Evolutionary conservation across 2,329 filamentous ascomycete species (phyloP), one percentile per base, ranked within the genome.

Genomic region (Shiraia sp.): DNA sequence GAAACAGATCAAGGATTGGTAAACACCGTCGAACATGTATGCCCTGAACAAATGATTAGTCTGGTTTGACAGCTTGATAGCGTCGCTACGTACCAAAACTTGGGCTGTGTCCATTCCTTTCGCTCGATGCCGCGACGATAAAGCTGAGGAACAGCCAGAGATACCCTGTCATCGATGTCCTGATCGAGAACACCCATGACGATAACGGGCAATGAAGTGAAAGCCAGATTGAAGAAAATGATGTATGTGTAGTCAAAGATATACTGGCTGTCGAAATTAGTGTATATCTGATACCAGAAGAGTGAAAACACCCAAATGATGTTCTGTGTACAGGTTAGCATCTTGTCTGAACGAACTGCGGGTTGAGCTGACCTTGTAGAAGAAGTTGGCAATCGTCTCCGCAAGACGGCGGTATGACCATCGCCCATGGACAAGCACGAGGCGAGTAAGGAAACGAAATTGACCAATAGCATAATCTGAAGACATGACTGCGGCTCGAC

Each of bases 201-300:
- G 55, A 93, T 91, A 47, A 97, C 88, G 2, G 93, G 90, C 14
- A 99, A 73, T 12, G 93, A 99, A 5, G 93, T 99, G 72, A 99
- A 99, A 43, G 91, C 88, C 68, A 99, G 76, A 74, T 97, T 97
- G 79, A 95, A 96, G 66, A 97, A 80, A 50, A 97, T 79, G 61
- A 99, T 96, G 73, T 97, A 99, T 27, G 90, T 95, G 75, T 96
- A 96, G 70, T 99, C 93, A 74, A 95, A 96, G 38, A 96, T 83
- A 67, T 96, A 97, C 32, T 92, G 92, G 70, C 92, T 90, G 74
- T 99, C 93, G 69, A 95, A 96, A 72, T 95, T 87, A 76, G 88
- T 90, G 72, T 87, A 99, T 40, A 96, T 89, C 67, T 95, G 90
- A 72, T 88, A 99, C 92, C 92, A 97, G 79, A 97, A 96, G 44